Percentiles rank a stretch among this genome's conserved stretches.
phyloP scores from a whole-genome alignment of 176 grass and related monocot genomes.

The Aegilops umbellulata region DNA sequence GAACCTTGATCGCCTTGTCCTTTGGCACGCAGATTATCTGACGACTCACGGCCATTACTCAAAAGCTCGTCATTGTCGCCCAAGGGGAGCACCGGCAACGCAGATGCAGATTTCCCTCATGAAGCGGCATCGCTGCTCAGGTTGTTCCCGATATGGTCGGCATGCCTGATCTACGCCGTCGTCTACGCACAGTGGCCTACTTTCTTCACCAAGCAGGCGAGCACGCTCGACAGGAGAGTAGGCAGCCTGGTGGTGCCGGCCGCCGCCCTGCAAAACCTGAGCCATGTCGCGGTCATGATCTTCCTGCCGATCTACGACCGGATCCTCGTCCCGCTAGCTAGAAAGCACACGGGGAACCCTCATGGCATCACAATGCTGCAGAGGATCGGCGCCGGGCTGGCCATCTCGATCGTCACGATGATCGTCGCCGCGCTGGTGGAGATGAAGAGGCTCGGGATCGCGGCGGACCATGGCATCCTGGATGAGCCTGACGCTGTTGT shows the following conservation, averaged over 20 bases:
- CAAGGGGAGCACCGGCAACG: neutral
- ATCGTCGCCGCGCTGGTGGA: conserved; percentile 38
- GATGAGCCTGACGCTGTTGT: conserved; percentile 30
- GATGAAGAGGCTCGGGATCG: conserved; percentile 41
- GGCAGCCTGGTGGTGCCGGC: conserved; percentile 35
- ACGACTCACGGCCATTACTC: neutral
- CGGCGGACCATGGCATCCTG: conserved; percentile 25
- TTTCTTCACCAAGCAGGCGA: conserved; percentile 51
- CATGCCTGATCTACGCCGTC: conserved; percentile 32
- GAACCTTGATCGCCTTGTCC: neutral
- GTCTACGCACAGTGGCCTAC: conserved; percentile 20
- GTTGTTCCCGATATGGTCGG: conserved; percentile 56
- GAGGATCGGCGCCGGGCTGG: conserved; percentile 42
- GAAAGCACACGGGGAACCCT: conserved; percentile 19
- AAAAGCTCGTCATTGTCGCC: neutral
- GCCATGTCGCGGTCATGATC: conserved; percentile 14
- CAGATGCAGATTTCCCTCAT: neutral
- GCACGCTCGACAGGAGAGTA: conserved; percentile 42
- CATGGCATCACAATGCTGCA: conserved; percentile 56
- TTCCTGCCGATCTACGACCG: conserved; percentile 51
- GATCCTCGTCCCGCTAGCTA: conserved; percentile 29
- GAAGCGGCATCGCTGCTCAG: conserved; percentile 2
- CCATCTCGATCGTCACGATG: neutral
- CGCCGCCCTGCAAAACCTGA: conserved; percentile 21
- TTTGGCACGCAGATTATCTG: neutral